Evolutionary conservation across 2,329 filamentous ascomycete species (phyloP), one percentile per base, ranked within the genome.

Genomic region (Diaporthe sp.): DNA sequence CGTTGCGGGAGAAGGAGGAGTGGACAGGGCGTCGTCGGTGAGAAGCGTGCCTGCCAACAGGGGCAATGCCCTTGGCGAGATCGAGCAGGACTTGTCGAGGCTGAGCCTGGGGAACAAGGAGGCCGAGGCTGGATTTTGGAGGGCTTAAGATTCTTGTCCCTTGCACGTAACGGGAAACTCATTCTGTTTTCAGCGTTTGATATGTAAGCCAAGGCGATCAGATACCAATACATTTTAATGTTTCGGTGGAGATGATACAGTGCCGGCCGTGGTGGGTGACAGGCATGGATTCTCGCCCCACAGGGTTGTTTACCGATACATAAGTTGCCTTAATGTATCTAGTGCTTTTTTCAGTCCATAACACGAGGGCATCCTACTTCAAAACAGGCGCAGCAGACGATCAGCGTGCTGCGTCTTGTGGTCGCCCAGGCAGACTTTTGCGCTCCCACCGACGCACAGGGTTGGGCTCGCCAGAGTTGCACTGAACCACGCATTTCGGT

Each of bases 61-160:
- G 67, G 49, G 46, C 15, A 53, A 67, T 15, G 58, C 51, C 42
- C 46, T 76, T 39, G 57, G 39, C 5, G 65, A 71, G 25, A 53
- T 76, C 19, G 28, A 55, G n/a, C 67, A 61, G 53, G 60, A 60
- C 34, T 51, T 72, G 67, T 65, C 57, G 49, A 76, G 67, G 44
- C 39, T 76, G 58, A 76, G 72, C 22, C 67, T 76, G 17, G 75
- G 67, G 31, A 55, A 39, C 17, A 65, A 73, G 46, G 71, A 73
- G 13, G n/a, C 49, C 17, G 58, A 65, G 58, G 57, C 71, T 31
- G 49, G 65, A 15, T 70, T 19, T 25, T 73, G 58, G 71, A 73
- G 58, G 42, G 46, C n/a, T 19, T 73, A 28, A 55, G 3, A 31
- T 58, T 49, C 19, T 61, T 6, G n/a, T 31, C 31, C 57, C 31